A percentile compares a stretch with the other conserved stretches of the same genome.
phyloP scores from a whole-genome alignment of 257 asterid species.

The Solanum infundibuliforme region DNA sequence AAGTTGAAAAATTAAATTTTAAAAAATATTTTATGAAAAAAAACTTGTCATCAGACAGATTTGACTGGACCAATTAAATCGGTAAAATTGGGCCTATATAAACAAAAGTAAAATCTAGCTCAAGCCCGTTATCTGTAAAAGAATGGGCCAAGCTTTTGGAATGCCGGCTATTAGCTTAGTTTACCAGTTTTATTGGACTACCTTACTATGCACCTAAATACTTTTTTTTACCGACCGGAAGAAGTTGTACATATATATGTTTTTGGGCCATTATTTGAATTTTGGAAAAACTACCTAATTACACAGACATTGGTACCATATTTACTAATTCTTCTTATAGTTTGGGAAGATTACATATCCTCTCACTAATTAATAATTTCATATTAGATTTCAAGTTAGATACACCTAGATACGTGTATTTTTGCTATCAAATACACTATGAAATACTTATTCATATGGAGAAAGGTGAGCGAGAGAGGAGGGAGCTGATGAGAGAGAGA shows the following conservation, averaged over 20 bases:
- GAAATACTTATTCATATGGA: neutral
- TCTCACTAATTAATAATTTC: neutral
- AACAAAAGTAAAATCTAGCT: neutral
- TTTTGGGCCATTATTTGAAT: no score
- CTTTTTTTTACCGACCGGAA: neutral
- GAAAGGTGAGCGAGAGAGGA: neutral
- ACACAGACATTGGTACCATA: no score
- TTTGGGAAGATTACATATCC: no score
- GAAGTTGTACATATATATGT: neutral
- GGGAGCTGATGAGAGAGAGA: no score
- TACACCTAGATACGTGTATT: no score
- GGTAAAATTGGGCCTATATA: neutral
- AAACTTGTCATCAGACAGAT: neutral
- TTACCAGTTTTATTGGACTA: no score
- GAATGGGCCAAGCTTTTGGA: neutral
- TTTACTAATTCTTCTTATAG: neutral
- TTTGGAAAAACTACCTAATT: no score
- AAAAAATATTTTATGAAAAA: neutral
- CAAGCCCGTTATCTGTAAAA: neutral
- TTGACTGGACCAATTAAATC: neutral
- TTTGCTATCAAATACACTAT: neutral
- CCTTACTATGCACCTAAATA: no score
- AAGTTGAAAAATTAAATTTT: neutral
- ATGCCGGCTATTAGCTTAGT: no score
- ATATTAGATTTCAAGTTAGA: no score